Evolutionary conservation across 1,139 yeast genomes (phyloP), one percentile per base, ranked within the genome.

Genomic region (Geotrichum phurueaensis): DNA sequence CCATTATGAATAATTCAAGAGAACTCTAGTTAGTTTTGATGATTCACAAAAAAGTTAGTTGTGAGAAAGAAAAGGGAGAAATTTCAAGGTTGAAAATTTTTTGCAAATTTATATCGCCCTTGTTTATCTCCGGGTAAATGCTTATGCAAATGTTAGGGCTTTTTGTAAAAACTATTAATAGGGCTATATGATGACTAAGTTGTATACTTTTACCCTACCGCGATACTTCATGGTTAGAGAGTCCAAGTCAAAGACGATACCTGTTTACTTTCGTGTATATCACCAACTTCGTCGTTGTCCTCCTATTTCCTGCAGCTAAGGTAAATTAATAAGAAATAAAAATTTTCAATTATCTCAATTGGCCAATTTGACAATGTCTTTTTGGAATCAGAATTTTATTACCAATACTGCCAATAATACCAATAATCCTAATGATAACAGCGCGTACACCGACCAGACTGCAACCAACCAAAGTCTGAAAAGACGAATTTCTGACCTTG

Each of bases 401-500:
- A 13, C 15, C n/a, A 39, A 15, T 18, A 39, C 45, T 2, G 45
- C 45, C 4, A 39, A 13, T n/a, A 39, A 13, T 15, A 5, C 45
- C 20, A n/a, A 39, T n/a, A 39, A 13, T 15, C 6, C 45, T 6
- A n/a, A 39, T 5, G n/a, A 39, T 6, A 39, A 39, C n/a, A n/a
- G 15, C n/a, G 45, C 45, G 45, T 39, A 39, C 45, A 39, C 20
- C 18, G 45, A 39, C 45, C 45, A 39, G 45, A n/a, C 45, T 5
- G 45, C n/a, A n/a, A 15, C 45, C 45, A 39, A 51, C 29, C 43
- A 57, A 47, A 45, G 3, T 25, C 33, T 48, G 22, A 55, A 55
- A 33, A 52, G 60, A 13, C 23, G 60, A 20, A 20, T 58, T n/a
- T 54, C 57, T 5, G 60, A 58, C 47, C 57, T 58, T 6, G 53